Percentiles rank a stretch among this genome's conserved stretches.
These are phyloP conservation scores for Dryadomyces sulphureus DNA, from an alignment of 2,329 filamentous ascomycete species.

Conservation along the genomic window DNA sequence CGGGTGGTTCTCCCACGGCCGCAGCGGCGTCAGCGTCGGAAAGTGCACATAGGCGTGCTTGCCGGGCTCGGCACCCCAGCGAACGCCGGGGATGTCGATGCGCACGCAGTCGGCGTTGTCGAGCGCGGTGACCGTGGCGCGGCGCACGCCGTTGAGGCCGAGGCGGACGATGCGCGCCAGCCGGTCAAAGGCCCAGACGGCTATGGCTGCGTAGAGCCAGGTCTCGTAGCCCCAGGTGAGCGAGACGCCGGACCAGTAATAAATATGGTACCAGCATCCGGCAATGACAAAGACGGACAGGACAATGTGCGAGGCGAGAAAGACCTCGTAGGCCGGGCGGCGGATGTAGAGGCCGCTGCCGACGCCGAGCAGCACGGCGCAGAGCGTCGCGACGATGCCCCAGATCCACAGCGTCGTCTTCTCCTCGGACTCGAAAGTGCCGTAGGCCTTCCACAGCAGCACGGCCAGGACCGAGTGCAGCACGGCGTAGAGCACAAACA, in stretches of 20 bases:
- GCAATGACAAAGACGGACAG: not conserved
- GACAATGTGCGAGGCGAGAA: not conserved
- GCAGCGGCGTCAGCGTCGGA: not conserved
- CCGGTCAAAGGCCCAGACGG: not conserved
- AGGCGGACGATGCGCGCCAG: not conserved
- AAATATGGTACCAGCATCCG: no score
- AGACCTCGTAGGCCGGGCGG: not conserved
- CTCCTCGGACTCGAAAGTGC: no score
- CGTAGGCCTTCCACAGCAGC: no score
- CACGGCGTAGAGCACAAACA: no score
- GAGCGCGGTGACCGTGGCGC: not conserved
- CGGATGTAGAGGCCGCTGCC: no score
- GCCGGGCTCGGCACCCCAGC: not conserved
- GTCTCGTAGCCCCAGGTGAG: constrained; percentile 1
- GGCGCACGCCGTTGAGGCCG: not conserved
- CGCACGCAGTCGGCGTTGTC: not conserved
- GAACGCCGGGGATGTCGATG: not conserved
- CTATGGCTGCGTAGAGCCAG: not conserved
- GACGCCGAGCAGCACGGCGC: no score
- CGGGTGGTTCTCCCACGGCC: no score
- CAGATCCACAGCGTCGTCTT: no score
- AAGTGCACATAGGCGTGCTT: not conserved
- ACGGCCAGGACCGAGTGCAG: no score
- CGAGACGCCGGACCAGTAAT: no score
- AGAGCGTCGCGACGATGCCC: no score